A percentile compares a stretch with the other conserved stretches of the same genome.
Evolutionary conservation across 1,284 basidiomycete species (phyloP).

Genomic region (Ceratobasidium sp.): DNA sequence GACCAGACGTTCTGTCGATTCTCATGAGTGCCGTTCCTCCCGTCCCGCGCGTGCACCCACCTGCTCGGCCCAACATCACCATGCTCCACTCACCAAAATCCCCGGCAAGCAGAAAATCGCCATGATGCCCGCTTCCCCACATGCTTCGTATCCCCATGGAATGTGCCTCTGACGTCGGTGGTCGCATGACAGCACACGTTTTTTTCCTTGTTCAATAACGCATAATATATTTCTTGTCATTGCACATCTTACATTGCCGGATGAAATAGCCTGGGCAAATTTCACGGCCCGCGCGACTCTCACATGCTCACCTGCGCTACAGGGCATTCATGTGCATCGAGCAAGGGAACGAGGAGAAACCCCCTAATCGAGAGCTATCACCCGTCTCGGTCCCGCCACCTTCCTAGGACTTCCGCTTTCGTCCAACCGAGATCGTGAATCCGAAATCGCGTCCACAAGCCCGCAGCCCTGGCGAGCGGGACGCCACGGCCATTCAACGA

Average conservation of each 20-base stretch:
- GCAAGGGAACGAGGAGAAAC: no score
- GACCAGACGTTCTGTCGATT: slow-evolving; percentile 37
- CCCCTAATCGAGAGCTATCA: background rate
- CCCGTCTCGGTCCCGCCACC: background rate
- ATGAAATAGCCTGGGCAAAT: no score
- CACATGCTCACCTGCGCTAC: background rate
- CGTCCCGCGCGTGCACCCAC: slow-evolving; percentile 12
- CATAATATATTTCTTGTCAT: slow-evolving; percentile 18
- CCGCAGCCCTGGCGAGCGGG: slow-evolving; percentile 1
- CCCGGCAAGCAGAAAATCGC: background rate
- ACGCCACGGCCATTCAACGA: background rate
- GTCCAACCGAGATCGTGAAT: background rate
- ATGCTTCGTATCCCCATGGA: background rate
- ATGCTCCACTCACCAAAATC: slow-evolving; percentile 16
- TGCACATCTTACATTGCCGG: no score
- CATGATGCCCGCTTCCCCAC: background rate
- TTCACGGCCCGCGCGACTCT: no score
- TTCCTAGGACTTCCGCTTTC: no score
- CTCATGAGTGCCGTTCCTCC: slow-evolving; percentile 40
- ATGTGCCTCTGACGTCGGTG: slow-evolving; percentile 19
- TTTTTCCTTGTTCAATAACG: background rate
- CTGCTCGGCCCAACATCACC: slow-evolving; percentile 21
- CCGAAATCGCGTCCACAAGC: background rate
- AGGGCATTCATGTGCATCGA: no score
- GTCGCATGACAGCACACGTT: slow-evolving; percentile 7